Evolutionary conservation across 116 monocot species (phyloP).

Genomic region (Thalassia testudinum): DNA sequence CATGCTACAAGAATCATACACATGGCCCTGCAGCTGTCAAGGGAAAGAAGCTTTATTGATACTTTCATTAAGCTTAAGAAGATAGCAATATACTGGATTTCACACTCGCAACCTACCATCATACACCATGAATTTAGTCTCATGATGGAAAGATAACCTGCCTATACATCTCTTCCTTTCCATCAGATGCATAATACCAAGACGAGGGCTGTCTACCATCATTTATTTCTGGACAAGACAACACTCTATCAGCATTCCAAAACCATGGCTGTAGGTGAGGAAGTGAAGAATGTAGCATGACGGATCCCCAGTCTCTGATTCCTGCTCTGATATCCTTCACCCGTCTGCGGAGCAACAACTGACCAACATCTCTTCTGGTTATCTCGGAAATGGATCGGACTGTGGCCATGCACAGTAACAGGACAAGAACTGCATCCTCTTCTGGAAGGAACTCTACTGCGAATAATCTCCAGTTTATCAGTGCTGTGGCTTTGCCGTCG

Average conservation of each 20-base stretch:
- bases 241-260: slow-evolving; percentile 48
- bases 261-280: slow-evolving; percentile 57
- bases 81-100: too few species aligned
- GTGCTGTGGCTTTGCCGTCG: slow-evolving; percentile 66
- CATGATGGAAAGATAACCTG: slow-evolving; percentile 28
- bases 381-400: slow-evolving; percentile 52
- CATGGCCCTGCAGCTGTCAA: too few species aligned
- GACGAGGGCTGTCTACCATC: slow-evolving; percentile 7
- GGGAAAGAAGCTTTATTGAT: too few species aligned
- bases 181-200: slow-evolving; percentile 53
- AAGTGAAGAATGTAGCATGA: slow-evolving; percentile 27
- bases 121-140: too few species aligned
- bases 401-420: slow-evolving; percentile 56
- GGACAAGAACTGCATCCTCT: slow-evolving; percentile 64
- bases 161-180: slow-evolving; percentile 64
- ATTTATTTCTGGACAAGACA: slow-evolving; percentile 24
- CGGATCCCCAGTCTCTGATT: slow-evolving; percentile 74
- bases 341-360: slow-evolving; percentile 48
- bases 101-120: too few species aligned
- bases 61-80: too few species aligned
- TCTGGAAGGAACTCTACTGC: slow-evolving; percentile 80
- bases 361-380: slow-evolving; percentile 36
- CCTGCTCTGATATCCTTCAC: slow-evolving; percentile 34
- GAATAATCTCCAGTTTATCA: slow-evolving; percentile 72
- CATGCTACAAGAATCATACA: too few species aligned